Evolutionary conservation across 345 rosid genomes (phyloP), one percentile per base, ranked within the genome.

Genomic region (Durio zibethinus): DNA sequence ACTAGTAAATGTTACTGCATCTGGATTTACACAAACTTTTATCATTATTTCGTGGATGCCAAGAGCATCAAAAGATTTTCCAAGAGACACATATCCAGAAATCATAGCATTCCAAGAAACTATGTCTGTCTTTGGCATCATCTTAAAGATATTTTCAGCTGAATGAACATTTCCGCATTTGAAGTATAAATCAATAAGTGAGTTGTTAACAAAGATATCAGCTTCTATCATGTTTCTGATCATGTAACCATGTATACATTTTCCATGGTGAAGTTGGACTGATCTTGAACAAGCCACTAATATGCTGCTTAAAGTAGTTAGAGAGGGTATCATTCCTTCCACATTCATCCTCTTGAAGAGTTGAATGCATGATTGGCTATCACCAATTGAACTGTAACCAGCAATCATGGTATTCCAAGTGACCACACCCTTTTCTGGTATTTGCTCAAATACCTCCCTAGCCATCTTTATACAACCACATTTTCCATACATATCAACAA

Each of bases 351-450:
- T 87, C 78, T 38, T 74, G 65, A 90, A 80, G 75, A 86, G 82
- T 59, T 87, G 80, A 70, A 93, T 62, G 78, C 97, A 90, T 25
- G 85, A 83, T 47, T 65, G 72, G 75, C 85, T 85, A 83, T 91
- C 87, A 40, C 90, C 92, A 75, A 36, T 77, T 18, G 80, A 71
- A 67, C 87, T 82, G 72, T 80, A 86, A 35, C 86, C 87, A 8
- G 83, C 80, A 31, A 89, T 91, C 90, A 90, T 75, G 5, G 93
- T 85, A 82, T 89, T 89, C 92, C 94, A 91, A 74, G 93, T 84
- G 77, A 89, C 82, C 67, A 87, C 86, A 74, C 83, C 80, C 82
- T 87, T 89, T 66, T 63, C 78, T 0, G 82, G 53, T 56, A 84
- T 89, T 63, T 74, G 77, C 73, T 89, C 87, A 2, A 91, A 91